Evolutionary conservation across 192 early-diverging fungal genomes (phyloP).

Genomic region (Anaeromyces robustus): DNA sequence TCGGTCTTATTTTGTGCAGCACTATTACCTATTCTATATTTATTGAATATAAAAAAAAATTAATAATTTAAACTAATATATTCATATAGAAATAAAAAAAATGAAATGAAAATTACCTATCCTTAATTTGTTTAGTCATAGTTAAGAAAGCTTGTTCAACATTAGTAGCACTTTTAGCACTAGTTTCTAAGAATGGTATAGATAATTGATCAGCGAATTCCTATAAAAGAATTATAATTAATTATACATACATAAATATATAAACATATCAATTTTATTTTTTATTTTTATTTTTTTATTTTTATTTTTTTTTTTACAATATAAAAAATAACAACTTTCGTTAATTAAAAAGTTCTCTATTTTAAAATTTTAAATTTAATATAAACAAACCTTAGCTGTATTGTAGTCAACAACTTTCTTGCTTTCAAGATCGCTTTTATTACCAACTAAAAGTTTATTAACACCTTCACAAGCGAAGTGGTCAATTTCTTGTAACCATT

Average conservation of each 20-base stretch:
- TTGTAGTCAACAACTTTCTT: constrained; percentile 79
- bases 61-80: no score
- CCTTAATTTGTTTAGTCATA: constrained; percentile 99
- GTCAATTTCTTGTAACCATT: constrained; percentile 98
- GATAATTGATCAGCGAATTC: constrained; percentile 78
- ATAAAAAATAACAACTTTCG: no score
- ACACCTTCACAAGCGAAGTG: constrained; percentile 93
- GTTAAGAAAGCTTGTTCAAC: constrained; percentile 99
- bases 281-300: no score
- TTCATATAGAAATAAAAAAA: not conserved
- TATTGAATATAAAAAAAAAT: not conserved
- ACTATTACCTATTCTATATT: not conserved
- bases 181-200: constrained; percentile 94
- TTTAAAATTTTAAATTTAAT: no score
- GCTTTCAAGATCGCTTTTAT: constrained; percentile 90
- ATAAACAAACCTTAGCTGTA: constrained; percentile 54
- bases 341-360: no score
- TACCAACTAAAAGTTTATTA: constrained; percentile 95
- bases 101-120: constrained; percentile 30
- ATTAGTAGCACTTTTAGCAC: constrained; percentile 92
- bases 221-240: constrained; percentile 15
- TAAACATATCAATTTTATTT: no score
- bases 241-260: no score
- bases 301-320: no score
- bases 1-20: not conserved